phyloP scores from a whole-genome alignment of 2,329 filamentous ascomycete genomes.

The Penicillium sp. region DNA sequence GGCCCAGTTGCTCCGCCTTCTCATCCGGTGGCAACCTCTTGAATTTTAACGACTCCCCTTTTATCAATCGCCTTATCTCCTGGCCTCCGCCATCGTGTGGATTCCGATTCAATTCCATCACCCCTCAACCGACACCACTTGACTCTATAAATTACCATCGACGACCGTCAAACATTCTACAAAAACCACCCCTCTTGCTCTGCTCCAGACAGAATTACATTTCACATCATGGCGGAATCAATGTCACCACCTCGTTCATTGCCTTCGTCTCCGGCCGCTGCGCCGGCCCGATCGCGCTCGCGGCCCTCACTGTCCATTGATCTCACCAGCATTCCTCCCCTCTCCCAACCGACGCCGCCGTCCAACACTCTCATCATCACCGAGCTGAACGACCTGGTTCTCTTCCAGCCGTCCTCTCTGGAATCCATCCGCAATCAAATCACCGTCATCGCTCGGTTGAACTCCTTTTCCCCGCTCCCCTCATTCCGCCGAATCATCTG shows the following conservation, averaged over 20 bases:
- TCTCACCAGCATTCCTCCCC: constrained; percentile 40
- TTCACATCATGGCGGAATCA: constrained; percentile 18
- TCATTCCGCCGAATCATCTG: constrained; percentile 48
- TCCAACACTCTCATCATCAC: constrained; percentile 49
- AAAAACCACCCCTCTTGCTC: background rate
- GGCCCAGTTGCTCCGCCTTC: background rate
- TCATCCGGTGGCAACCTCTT: constrained; percentile 15
- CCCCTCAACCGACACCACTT: no score
- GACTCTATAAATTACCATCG: background rate
- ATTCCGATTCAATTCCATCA: no score
- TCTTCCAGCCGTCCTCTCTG: constrained; percentile 44
- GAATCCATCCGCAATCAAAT: constrained; percentile 40
- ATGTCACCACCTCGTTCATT: constrained; percentile 20
- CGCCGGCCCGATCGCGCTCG: constrained; percentile 22
- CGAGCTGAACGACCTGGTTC: constrained; percentile 40
- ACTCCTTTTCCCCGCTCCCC: constrained; percentile 48
- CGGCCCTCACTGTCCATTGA: constrained; percentile 42
- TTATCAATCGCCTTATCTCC: constrained; percentile 8
- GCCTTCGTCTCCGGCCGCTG: constrained; percentile 21
- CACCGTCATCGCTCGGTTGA: constrained; percentile 37
- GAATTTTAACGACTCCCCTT: constrained; percentile 6
- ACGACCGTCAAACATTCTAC: background rate
- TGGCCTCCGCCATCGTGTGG: background rate
- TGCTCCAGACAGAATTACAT: background rate
- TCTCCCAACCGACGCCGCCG: constrained; percentile 42